Conservation (phyloP, 164 flowering plant genomes). For the Houttuynia cordata region DNA sequence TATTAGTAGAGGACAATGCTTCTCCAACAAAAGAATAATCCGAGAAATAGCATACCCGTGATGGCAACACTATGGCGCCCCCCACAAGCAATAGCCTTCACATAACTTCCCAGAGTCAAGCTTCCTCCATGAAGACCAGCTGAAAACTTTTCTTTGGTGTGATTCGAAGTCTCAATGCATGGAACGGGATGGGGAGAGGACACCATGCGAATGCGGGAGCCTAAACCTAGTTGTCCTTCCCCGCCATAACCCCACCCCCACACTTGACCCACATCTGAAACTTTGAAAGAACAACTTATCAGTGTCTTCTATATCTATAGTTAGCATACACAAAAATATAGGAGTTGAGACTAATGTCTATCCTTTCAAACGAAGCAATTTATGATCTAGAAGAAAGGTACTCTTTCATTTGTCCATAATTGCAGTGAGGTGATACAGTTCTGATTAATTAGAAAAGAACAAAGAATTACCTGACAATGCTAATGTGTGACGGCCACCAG, state of each 20-base stretch:
- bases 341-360: not conserved
- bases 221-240: conserved; percentile 97
- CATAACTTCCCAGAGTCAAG: conserved; percentile 67
- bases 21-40: not conserved
- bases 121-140: conserved; percentile 31
- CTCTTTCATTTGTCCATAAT: not conserved
- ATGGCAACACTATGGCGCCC: conserved; percentile 91
- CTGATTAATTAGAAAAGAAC: not conserved
- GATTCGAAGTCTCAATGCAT: conserved; percentile 51
- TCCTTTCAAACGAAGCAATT: not conserved
- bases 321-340: not conserved
- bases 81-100: conserved; percentile 90
- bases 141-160: conserved; percentile 40
- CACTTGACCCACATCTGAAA: conserved; percentile 95
- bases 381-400: not conserved
- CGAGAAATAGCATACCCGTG: conserved; percentile 46
- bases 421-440: not conserved
- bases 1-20: not conserved
- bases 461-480: conserved; percentile 71
- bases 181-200: conserved; percentile 95
- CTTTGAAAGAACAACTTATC: conserved; percentile 25
- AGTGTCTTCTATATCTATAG: conserved; percentile 8
- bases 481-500: conserved; percentile 94
- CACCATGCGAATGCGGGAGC: conserved; percentile 87
- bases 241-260: conserved; percentile 99